Evolutionary conservation across 176 grass and related monocot genomes (phyloP), one percentile per base, ranked within the genome.

Genomic region (Zea luxurians): DNA sequence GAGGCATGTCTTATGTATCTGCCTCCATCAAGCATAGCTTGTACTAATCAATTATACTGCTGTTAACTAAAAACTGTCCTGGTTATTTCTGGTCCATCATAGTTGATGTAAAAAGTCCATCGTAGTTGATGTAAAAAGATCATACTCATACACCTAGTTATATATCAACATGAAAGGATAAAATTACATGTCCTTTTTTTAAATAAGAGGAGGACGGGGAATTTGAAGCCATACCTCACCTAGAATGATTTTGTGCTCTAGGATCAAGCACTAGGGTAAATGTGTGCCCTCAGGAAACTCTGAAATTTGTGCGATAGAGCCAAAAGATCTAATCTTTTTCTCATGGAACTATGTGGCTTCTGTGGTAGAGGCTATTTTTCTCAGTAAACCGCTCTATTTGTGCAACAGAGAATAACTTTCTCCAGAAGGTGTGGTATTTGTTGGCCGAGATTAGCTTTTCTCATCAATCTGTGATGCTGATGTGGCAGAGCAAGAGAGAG

Each of bases 401-500:
- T 49, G 44, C 37, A 35, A 11, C 10, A 52, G 34, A 65, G 27
- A 16, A 52, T 75, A 57, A 55, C 4, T 52, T 45, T 52, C 17
- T 82, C 11, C 20, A 8, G 10, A 85, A 15, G 61, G 1, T 73
- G 9, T 48, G 41, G 36, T 66, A 13, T 43, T 66, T 64, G 7
- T 78, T 57, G 13, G 4, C 10, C 37, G 34, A 47, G 43, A 3
- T 61, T 77, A 77, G 38, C 15, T n/a, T 59, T 68, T 43, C 36
- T 71, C 45, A 78, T 63, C 11, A 78, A 70, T 71, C 27, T 66
- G 1, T 71, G 13, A 38, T 83, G 72, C 10, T 47, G 50, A 80
- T 85, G 38, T 86, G 42, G 69, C 77, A 98, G 95, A 98, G 71
- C 74, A 94, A 94, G 66, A 82, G 80, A 83, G 89, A 92, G 40